phyloP scores from a whole-genome alignment of 1,139 yeast species.

The Pichia sp. region DNA sequence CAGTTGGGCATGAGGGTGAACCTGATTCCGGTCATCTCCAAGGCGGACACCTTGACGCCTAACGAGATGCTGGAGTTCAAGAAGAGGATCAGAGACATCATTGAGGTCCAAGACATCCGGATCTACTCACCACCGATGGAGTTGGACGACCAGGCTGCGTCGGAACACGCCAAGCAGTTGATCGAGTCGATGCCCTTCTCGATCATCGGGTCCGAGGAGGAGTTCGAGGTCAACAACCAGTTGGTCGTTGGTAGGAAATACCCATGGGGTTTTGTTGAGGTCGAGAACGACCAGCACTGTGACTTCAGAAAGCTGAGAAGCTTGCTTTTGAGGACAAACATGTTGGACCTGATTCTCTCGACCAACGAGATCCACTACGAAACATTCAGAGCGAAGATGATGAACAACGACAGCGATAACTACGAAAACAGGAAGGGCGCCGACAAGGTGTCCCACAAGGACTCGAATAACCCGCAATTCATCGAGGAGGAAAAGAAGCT shows the following conservation, averaged over 20 bases:
- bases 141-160: slow-evolving; percentile 65
- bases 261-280: slow-evolving; percentile 97
- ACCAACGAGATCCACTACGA: slow-evolving; percentile 95
- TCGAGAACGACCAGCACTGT: slow-evolving; percentile 92
- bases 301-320: slow-evolving; percentile 91
- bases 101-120: slow-evolving; percentile 86
- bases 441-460: slow-evolving; percentile 29
- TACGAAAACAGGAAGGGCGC: slow-evolving; percentile 28
- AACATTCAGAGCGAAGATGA: slow-evolving; percentile 75
- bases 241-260: slow-evolving; percentile 87
- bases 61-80: slow-evolving; percentile 78
- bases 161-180: slow-evolving; percentile 76
- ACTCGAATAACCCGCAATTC: slow-evolving; percentile 77
- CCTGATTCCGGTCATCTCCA: slow-evolving; percentile 91
- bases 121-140: slow-evolving; percentile 88
- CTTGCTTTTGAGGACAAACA: slow-evolving; percentile 81
- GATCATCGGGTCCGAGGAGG: slow-evolving; percentile 85
- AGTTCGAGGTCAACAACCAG: slow-evolving; percentile 73
- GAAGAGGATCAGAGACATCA: slow-evolving; percentile 80
- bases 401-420: slow-evolving; percentile 45
- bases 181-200: slow-evolving; percentile 95
- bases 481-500: slow-evolving; percentile 94
- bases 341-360: slow-evolving; percentile 81
- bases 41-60: slow-evolving; percentile 87
- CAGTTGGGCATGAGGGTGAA: slow-evolving; percentile 83